A percentile compares a stretch with the other conserved stretches of the same genome.
These are phyloP conservation scores for Saccharomycopsis sp. DNA, from an alignment of 805 yeast species.

Conservation along the genomic window DNA sequence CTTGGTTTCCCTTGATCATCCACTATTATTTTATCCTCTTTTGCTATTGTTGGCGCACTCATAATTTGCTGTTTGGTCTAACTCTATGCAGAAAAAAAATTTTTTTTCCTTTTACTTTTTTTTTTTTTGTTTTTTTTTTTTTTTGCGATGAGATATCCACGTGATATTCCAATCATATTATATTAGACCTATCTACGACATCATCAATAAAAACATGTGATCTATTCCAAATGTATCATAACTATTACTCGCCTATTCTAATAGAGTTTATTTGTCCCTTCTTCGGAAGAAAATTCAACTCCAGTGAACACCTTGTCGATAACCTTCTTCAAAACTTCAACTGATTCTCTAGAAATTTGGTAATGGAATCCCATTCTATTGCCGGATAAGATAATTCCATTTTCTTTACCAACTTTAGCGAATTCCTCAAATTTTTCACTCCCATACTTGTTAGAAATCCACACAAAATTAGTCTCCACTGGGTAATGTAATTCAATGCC, in stretches of 20 bases:
- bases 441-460: conserved; percentile 35
- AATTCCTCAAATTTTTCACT: conserved; percentile 37
- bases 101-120: neutral
- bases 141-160: too few species aligned
- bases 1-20: conserved; percentile 88
- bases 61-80: neutral
- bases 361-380: conserved; percentile 78
- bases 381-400: conserved; percentile 60
- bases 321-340: conserved; percentile 51
- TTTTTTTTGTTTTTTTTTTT: too few species aligned
- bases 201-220: neutral
- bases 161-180: too few species aligned
- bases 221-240: too few species aligned
- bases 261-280: neutral
- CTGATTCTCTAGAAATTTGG: conserved; percentile 48
- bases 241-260: too few species aligned
- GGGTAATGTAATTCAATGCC: conserved; percentile 65
- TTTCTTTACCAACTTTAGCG: conserved; percentile 47
- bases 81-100: neutral
- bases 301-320: conserved; percentile 40
- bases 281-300: conserved; percentile 22
- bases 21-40: conserved; percentile 35
- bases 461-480: conserved; percentile 78
- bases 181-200: too few species aligned
- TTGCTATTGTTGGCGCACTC: conserved; percentile 49